Base-by-base conservation (phyloP, 768 basidiomycete species). In the Lentinula aciculospora region DNA sequence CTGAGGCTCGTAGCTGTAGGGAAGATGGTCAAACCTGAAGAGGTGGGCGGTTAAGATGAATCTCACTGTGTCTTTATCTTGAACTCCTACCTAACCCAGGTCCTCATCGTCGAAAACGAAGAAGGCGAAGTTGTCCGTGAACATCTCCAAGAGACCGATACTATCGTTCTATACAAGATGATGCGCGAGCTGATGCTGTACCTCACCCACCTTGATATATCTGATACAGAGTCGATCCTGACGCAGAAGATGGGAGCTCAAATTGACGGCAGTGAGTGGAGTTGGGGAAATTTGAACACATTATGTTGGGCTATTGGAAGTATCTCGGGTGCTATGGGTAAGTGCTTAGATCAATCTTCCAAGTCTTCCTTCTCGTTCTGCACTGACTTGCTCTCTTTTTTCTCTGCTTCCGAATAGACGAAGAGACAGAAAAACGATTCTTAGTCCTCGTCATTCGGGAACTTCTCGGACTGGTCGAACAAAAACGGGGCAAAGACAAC, bases 221-320 rank as follows among this genome's bases (percentile, higher is more conserved):
- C 76, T 51, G 88, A 90, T 66, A 89, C 88, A 12, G 89, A 90
- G 72, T 81, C 78, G 49, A 89, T 90, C 70, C 74, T 90, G 67
- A 86, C 87, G 32, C 85, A 88, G 71, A 90, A 90, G 69, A 72
- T 90, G 51, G 74, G 81, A 32, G 86, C 85, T 69, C 88, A 90
- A 73, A 85, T 88, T 28, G 86, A 88, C 63, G 85, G 85, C 15
- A 75, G 79, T 23, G 89, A 90, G 66, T 90, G 89, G 89, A 86
- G 85, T 28, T 90, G 89, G 89, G 81, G 86, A 60, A 90, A 89
- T 66, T 71, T 90, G 57, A 90, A 90, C 69, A 88, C 88, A 4
- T 78, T 90, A 10, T 90, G 88, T 68, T 90, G 88, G 88, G 89
- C 88, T 53, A 90, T 90, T 60, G 88, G 88, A 44, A 88, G 86